Evolutionary conservation across 1,284 basidiomycete genomes (phyloP).

Genomic region (Cryptococcus sp.): DNA sequence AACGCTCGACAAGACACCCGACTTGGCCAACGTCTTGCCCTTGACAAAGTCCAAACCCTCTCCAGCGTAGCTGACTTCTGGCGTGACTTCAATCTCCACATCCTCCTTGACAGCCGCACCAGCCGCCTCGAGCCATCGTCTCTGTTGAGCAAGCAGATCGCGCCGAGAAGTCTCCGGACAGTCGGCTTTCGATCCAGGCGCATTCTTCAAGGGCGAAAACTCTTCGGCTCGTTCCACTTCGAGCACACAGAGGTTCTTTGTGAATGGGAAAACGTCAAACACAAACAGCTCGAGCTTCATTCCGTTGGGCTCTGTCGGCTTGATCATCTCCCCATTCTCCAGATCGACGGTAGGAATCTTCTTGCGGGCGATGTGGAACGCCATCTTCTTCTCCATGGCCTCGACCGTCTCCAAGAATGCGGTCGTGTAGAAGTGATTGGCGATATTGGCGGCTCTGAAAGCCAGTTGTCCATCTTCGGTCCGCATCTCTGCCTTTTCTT

Average conservation of each 20-base stretch:
- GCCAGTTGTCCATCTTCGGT: constrained; percentile 68
- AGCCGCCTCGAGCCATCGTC: constrained; percentile 70
- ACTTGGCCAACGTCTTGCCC: constrained; percentile 67
- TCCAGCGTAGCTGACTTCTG: constrained; percentile 80
- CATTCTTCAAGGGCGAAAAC: constrained; percentile 97
- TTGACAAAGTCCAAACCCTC: constrained; percentile 78
- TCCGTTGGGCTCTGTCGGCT: constrained; percentile 87
- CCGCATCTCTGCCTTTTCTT: constrained; percentile 72
- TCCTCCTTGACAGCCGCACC: constrained; percentile 61
- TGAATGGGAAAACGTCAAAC: constrained; percentile 97
- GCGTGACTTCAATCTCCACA: constrained; percentile 84
- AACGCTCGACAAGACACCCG: constrained; percentile 31
- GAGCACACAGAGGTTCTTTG: constrained; percentile 73
- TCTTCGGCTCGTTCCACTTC: constrained; percentile 86
- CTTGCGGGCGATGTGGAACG: constrained; percentile 97
- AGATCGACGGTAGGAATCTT: constrained; percentile 86
- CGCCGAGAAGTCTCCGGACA: constrained; percentile 82
- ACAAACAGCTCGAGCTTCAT: constrained; percentile 99
- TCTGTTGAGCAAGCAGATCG: constrained; percentile 87
- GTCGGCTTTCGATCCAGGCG: constrained; percentile 88
- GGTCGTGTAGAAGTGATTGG: constrained; percentile 96
- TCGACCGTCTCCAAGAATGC: constrained; percentile 75
- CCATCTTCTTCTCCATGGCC: constrained; percentile 79
- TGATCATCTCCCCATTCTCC: constrained; percentile 58
- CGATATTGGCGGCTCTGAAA: constrained; percentile 96